These are phyloP conservation scores for Dothideomycetes sp. DNA, from an alignment of 2,329 filamentous ascomycete genomes.

Conservation along the genomic window DNA sequence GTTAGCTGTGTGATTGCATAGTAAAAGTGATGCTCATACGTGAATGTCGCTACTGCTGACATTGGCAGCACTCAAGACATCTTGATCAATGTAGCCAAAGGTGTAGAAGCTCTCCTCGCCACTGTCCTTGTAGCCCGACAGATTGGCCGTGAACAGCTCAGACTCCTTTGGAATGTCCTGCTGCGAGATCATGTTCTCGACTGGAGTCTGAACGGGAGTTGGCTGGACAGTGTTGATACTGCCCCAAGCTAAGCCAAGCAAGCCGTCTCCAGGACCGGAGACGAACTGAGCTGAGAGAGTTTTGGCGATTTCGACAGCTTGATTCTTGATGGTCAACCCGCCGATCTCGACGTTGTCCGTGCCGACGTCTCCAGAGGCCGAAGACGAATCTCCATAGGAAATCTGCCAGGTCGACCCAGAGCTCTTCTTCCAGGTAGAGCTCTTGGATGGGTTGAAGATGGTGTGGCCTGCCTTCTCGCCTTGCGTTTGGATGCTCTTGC, in stretches of 20 bases:
- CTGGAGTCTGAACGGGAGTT: conserved; percentile 47
- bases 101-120: conserved; percentile 52
- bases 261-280: conserved; percentile 47
- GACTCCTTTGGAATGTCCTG: conserved; percentile 36
- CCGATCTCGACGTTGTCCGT: conserved; percentile 53
- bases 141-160: conserved; percentile 53
- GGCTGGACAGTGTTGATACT: conserved; percentile 27
- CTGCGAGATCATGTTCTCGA: conserved; percentile 58
- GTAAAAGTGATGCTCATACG: neutral
- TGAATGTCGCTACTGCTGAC: conserved; percentile 8
- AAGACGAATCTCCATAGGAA: conserved; percentile 57
- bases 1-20: conserved; percentile 24
- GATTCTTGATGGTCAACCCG: conserved; percentile 48
- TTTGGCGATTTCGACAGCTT: conserved; percentile 55
- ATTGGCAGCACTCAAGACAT: conserved; percentile 37
- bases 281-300: conserved; percentile 48
- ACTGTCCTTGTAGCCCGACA: conserved; percentile 46
- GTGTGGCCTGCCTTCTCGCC: conserved; percentile 32
- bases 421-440: conserved; percentile 45
- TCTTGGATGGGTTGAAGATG: conserved; percentile 51
- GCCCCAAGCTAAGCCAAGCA: conserved; percentile 52
- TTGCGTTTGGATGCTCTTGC: conserved; percentile 15
- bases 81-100: conserved; percentile 59
- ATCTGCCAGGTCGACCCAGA: conserved; percentile 50
- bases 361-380: conserved; percentile 53